A percentile compares a stretch with the other conserved stretches of the same genome.
phyloP scores from a whole-genome alignment of 768 basidiomycete genomes.

The Mycena haematopus region DNA sequence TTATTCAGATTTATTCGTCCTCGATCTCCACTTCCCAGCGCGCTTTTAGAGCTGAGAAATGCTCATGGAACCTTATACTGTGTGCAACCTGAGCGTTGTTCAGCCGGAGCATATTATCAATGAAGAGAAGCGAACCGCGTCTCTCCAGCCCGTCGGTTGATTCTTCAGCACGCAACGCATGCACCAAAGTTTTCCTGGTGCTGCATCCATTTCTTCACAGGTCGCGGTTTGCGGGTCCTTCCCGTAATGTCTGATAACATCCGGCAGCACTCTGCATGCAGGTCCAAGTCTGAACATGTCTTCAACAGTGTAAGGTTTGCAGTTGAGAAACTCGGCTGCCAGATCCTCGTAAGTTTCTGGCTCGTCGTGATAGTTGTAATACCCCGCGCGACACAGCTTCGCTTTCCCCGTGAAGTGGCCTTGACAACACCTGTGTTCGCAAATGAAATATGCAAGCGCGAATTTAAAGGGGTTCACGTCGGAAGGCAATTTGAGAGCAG shows the following conservation, averaged over 20 bases:
- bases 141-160: constrained; percentile 20
- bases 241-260: constrained; percentile 12
- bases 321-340: not conserved
- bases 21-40: constrained; percentile 13
- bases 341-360: not conserved
- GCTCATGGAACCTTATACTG: constrained; percentile 1
- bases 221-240: constrained; percentile 15
- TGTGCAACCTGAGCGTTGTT: not conserved
- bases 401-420: constrained; percentile 9
- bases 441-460: constrained; percentile 16
- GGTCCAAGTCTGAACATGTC: not conserved
- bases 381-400: not conserved
- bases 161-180: constrained; percentile 13
- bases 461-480: constrained; percentile 7
- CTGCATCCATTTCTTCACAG: constrained; percentile 19
- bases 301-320: not conserved
- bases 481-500: not conserved
- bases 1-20: not conserved
- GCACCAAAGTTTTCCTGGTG: constrained; percentile 14
- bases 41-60: not conserved
- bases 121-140: constrained; percentile 5
- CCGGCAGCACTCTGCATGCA: not conserved
- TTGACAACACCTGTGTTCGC: not conserved
- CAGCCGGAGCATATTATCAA: not conserved
- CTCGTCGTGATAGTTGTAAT: not conserved